Percentiles rank a stretch among this genome's conserved stretches.
phyloP scores from a whole-genome alignment of 2,329 filamentous ascomycete species.

The Ophiostoma sp. region DNA sequence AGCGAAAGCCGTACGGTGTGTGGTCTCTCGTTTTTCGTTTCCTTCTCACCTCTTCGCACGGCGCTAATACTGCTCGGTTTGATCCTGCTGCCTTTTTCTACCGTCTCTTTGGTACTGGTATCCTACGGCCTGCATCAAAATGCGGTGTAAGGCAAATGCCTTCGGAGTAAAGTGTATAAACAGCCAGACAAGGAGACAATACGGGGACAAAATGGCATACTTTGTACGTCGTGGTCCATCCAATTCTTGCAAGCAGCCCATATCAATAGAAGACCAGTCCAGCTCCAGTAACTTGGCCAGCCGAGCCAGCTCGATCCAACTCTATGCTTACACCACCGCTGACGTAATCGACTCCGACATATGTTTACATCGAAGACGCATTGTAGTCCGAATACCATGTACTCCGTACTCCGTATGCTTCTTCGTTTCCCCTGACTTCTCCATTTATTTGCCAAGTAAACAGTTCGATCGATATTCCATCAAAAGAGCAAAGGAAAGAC shows the following conservation, averaged over 20 bases:
- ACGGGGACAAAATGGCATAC: neutral
- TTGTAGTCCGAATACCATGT: neutral
- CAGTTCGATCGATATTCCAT: neutral
- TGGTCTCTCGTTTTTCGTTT: too few relatives aligned
- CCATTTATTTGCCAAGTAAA: neutral
- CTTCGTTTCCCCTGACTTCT: neutral
- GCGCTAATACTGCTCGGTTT: neutral
- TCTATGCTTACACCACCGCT: neutral
- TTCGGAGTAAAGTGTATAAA: neutral
- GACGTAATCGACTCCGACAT: neutral
- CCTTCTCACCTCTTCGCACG: too few relatives aligned
- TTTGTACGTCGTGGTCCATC: too few relatives aligned
- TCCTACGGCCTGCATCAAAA: neutral
- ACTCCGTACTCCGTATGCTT: too few relatives aligned
- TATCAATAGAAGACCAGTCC: neutral
- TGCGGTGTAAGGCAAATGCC: slow-evolving; percentile 2
- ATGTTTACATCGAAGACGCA: neutral
- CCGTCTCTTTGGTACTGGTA: neutral
- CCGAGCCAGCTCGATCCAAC: neutral
- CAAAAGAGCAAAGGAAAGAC: neutral
- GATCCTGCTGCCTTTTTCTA: neutral
- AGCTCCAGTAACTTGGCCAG: neutral
- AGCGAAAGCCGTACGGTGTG: neutral
- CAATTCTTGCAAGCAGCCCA: neutral
- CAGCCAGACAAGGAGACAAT: too few relatives aligned